Base-by-base conservation (phyloP, 2,329 filamentous ascomycete genomes). In the Aureobasidium sp. region DNA sequence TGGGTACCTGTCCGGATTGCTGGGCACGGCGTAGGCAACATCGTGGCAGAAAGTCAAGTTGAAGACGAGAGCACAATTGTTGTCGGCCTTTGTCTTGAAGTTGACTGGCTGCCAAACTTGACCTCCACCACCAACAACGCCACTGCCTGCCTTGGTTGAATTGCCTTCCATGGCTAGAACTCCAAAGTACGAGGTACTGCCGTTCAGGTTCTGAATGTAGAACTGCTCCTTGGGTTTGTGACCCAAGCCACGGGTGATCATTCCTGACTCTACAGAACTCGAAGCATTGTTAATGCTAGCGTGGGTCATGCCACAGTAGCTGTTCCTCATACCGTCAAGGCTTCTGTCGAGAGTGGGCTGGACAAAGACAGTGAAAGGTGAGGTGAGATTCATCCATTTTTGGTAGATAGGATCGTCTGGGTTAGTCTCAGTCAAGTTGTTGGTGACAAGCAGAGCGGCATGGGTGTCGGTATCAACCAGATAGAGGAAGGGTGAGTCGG, bases 11-110 rank as follows among this genome's bases (percentile, higher is more conserved):
- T 78, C 75, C 1, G 84, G 80, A 69, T 96, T 96, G 44, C 88
- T 87, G 0, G 94, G 94, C 0, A 97, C 94, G 7, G 93, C 89
- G 71, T 97, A 97, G 56, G 93, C 90, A 52, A 93, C 88, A 68
- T 93, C 85, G 67, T 87, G 83, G 77, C 94, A 99, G 74, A 97
- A 95, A 0, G 86, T 80, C n/a, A 99, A 84, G 70, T 95, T 87
- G 73, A 87, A 92, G 50, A 97, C 81, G 44, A 99, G 82, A 64
- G 88, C 87, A 73, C 94, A 99, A 70, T 92, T 96, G 64, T 85
- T 83, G 63, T 89, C 90, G 85, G 68, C 13, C 20, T 34, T 66
- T 64, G 27, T 69, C 67, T 64, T 67, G 48, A 59, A 58, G 57
- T 64, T 80, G 56, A 88, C 88, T 20, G 83, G 78, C 56, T 80